Evolutionary conservation across 169 alveolate species (phyloP).

Genomic region (Cryptosporidium canis): DNA sequence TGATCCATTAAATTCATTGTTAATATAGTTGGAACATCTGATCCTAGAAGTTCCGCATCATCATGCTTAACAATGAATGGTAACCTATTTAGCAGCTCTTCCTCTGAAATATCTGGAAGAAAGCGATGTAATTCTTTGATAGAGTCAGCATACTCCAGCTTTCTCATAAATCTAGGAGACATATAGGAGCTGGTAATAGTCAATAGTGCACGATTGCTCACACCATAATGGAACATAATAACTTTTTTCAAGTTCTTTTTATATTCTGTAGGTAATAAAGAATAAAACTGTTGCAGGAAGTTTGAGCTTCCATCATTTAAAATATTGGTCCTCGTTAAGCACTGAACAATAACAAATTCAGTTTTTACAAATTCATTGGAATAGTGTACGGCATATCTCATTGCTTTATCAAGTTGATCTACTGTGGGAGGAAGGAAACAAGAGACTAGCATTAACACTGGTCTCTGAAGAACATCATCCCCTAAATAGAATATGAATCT

Average conservation of each 20-base stretch:
- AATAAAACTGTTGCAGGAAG: conserved; percentile 42
- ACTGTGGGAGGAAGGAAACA: conserved; percentile 62
- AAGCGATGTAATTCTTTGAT: conserved; percentile 49
- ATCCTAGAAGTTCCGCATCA: conserved; percentile 57
- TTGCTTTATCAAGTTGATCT: conserved; percentile 59
- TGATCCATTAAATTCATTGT: conserved; percentile 13
- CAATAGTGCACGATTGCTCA: conserved; percentile 58
- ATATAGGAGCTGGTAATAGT: conserved; percentile 56
- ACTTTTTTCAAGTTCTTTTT: conserved; percentile 65
- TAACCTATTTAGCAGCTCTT: conserved; percentile 6
- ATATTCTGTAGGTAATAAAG: conserved; percentile 37
- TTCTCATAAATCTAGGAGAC: conserved; percentile 71
- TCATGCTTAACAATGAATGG: conserved; percentile 65
- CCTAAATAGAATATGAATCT: conserved; percentile 56
- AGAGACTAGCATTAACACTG: conserved; percentile 43
- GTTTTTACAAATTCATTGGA: conserved; percentile 41
- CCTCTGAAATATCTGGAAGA: conserved; percentile 54
- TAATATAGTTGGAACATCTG: conserved; percentile 17
- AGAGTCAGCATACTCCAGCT: conserved; percentile 64
- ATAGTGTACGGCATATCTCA: conserved; percentile 45
- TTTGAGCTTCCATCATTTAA: conserved; percentile 36
- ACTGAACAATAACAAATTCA: conserved; percentile 43
- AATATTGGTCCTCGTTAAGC: conserved; percentile 58
- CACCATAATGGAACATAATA: conserved; percentile 68
- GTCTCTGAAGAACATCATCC: conserved; percentile 57